Percentiles rank a stretch among this genome's conserved stretches.
Conservation (phyloP, 192 early-diverging fungal genomes). For the Anaeromyces robustus region DNA sequence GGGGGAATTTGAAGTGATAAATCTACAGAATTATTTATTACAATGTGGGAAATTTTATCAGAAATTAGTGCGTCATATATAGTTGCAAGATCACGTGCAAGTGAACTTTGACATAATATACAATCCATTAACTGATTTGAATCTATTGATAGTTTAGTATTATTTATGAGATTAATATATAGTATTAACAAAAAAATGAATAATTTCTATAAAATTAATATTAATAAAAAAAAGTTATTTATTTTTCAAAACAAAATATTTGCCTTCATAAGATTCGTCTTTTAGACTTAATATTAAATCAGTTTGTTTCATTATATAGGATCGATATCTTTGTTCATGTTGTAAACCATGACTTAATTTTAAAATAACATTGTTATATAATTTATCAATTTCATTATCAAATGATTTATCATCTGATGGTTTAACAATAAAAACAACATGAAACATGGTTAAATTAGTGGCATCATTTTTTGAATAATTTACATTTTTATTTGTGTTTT, state of each 20-base stretch:
- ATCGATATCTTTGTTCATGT: constrained; percentile 61
- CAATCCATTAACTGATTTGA: constrained; percentile 22
- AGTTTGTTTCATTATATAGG: constrained; percentile 55
- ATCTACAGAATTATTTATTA: constrained; percentile 62
- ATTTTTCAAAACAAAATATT: too few species aligned
- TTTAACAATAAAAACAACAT: constrained; percentile 59
- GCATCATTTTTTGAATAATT: constrained; percentile 7
- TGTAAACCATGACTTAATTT: constrained; percentile 53
- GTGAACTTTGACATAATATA: constrained; percentile 33
- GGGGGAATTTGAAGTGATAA: constrained; percentile 51
- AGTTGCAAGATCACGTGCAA: constrained; percentile 43
- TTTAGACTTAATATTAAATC: constrained; percentile 55
- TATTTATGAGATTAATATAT: too few species aligned
- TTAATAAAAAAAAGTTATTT: too few species aligned
- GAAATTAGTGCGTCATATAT: constrained; percentile 35
- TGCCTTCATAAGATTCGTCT: constrained; percentile 35
- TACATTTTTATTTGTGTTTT: constrained; percentile 1
- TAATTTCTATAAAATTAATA: too few species aligned
- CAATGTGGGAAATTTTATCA: constrained; percentile 35
- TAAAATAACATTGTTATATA: constrained; percentile 55
- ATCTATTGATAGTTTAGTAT: too few species aligned
- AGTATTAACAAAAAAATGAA: too few species aligned
- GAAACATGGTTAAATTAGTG: constrained; percentile 52
- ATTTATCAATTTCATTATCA: constrained; percentile 34
- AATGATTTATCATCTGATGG: constrained; percentile 13